Evolutionary conservation across 108 stramenopile species (phyloP).

Genomic region (Skeletonema costatum): DNA sequence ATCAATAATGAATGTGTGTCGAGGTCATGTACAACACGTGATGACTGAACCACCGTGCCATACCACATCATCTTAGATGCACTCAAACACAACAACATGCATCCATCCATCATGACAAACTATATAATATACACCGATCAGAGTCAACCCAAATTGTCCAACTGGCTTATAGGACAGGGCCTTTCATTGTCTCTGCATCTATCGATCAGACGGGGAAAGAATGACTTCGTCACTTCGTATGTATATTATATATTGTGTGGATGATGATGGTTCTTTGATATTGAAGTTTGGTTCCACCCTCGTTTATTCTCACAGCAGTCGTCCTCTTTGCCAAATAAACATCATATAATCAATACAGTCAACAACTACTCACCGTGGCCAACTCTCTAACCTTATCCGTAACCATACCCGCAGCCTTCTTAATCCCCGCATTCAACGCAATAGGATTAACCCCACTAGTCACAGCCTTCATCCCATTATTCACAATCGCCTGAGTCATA

Average conservation of each 20-base stretch:
- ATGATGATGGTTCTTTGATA: too few relatives aligned
- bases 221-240: conserved; percentile 82
- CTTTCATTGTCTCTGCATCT: conserved; percentile 80
- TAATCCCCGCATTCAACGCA: conserved; percentile 89
- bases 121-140: conserved; percentile 55
- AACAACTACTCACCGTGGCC: conserved; percentile 67
- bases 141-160: conserved; percentile 88
- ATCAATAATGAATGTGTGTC: too few relatives aligned
- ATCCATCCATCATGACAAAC: neutral
- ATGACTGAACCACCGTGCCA: too few relatives aligned
- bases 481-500: conserved; percentile 96
- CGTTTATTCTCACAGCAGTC: neutral
- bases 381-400: conserved; percentile 76
- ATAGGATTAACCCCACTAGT: conserved; percentile 94
- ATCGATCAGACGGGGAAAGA: conserved; percentile 94
- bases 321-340: neutral
- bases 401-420: conserved; percentile 78
- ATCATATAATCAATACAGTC: neutral
- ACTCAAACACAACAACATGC: too few relatives aligned
- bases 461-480: conserved; percentile 93
- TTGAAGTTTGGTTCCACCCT: neutral
- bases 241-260: too few relatives aligned
- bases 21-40: too few relatives aligned
- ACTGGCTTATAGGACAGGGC: conserved; percentile 91
- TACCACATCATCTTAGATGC: too few relatives aligned